Conservation (phyloP, 2,329 filamentous ascomycete genomes). For the Sphaerulina vaccinii region DNA sequence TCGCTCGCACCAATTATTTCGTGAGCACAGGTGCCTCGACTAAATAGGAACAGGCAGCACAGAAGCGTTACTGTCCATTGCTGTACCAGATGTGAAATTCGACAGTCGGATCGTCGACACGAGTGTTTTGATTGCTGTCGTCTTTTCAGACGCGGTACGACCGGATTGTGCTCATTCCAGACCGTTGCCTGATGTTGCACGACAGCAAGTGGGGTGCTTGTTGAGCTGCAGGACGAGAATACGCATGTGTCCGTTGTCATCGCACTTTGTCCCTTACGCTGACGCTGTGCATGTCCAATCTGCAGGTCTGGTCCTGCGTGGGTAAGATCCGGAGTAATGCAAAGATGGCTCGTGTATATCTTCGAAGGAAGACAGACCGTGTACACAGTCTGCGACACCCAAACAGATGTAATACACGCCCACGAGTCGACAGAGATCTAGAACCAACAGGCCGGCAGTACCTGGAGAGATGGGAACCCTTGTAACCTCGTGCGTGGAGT, state of each 20-base stretch:
- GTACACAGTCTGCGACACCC: constrained; percentile 1
- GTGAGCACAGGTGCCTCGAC: constrained; percentile 24
- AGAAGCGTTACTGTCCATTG: constrained; percentile 20
- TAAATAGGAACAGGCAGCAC: constrained; percentile 27
- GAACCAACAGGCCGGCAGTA: no score
- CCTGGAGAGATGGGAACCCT: constrained; percentile 25
- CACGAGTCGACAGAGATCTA: constrained; percentile 12
- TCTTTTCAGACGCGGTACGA: constrained; percentile 23
- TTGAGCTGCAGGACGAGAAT: constrained; percentile 31
- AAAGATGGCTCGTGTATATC: background rate
- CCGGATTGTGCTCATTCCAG: constrained; percentile 27
- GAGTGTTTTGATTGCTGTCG: constrained; percentile 15
- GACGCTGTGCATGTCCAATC: constrained; percentile 21
- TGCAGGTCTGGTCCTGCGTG: constrained; percentile 24
- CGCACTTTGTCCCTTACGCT: constrained; percentile 26
- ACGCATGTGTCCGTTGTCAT: constrained; percentile 30
- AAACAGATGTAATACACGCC: constrained; percentile 1
- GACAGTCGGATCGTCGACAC: constrained; percentile 8
- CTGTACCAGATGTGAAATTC: background rate
- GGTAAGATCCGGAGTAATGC: background rate
- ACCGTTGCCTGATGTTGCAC: constrained; percentile 24
- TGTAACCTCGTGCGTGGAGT: no score
- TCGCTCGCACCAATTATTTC: constrained; percentile 20
- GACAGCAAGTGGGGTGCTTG: constrained; percentile 25
- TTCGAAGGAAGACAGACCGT: constrained; percentile 1